Evolutionary conservation across 495 filamentous ascomycete genomes (phyloP).

Genomic region (Aspergillus nanangensis): DNA sequence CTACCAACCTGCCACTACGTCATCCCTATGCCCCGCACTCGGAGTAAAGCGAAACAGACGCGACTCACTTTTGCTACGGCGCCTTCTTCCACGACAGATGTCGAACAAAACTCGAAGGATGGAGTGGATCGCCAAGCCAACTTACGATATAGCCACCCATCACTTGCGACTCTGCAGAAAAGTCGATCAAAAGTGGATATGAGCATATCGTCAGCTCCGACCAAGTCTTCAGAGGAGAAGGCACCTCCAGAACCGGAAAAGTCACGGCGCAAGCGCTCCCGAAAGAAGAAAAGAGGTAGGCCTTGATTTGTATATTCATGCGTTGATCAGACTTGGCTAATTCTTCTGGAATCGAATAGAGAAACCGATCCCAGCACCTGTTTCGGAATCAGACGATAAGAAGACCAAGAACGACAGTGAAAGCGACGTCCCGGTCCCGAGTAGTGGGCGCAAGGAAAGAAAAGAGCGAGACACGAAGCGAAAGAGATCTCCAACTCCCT

Average conservation of each 20-base stretch:
- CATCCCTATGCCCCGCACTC: slow-evolving; percentile 35
- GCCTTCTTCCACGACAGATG: slow-evolving; percentile 13
- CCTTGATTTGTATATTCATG: not conserved
- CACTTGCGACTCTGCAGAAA: slow-evolving; percentile 21
- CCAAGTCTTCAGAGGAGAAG: not conserved
- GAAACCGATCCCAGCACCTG: not conserved
- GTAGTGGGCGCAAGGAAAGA: slow-evolving; percentile 14
- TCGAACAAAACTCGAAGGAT: slow-evolving; percentile 5
- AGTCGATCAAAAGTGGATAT: not conserved
- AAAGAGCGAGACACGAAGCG: slow-evolving; percentile 7
- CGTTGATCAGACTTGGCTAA: no score
- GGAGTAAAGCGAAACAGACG: slow-evolving; percentile 41
- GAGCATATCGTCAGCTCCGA: slow-evolving; percentile 1
- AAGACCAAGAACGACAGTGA: slow-evolving; percentile 8
- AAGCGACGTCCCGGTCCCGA: slow-evolving; percentile 13
- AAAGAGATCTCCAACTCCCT: slow-evolving; percentile 13
- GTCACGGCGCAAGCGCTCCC: not conserved
- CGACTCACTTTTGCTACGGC: slow-evolving; percentile 40
- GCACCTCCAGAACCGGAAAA: slow-evolving; percentile 1
- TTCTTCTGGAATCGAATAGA: not conserved
- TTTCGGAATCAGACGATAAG: not conserved
- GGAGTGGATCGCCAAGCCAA: slow-evolving; percentile 27
- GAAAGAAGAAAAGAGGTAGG: slow-evolving; percentile 3
- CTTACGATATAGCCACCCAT: slow-evolving; percentile 36
- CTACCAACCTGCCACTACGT: no score